Conservation (phyloP, 208 protist species). For the Leishmania major region DNA sequence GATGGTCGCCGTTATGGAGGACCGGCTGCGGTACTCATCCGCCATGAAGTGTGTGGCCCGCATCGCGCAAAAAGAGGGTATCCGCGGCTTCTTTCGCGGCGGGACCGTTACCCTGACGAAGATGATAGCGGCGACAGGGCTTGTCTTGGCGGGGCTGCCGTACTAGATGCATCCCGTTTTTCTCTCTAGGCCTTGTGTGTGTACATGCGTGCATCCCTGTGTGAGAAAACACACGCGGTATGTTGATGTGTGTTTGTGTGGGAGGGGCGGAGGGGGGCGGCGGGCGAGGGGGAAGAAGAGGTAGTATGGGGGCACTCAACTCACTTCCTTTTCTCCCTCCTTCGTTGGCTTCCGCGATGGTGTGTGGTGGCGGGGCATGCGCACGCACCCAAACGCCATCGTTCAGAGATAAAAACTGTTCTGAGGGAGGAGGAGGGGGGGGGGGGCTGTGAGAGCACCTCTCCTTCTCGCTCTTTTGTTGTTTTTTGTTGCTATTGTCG, state of each 20-base stretch:
- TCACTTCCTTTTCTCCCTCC: background rate
- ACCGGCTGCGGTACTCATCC: constrained; percentile 59
- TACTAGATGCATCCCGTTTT: constrained; percentile 14
- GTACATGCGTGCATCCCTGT: background rate
- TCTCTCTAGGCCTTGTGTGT: background rate
- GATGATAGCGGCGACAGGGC: constrained; percentile 47
- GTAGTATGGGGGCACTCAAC: background rate
- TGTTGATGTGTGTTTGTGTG: background rate
- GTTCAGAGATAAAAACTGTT: background rate
- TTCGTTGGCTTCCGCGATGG: background rate
- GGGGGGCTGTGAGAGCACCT: background rate
- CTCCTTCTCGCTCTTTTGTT: background rate
- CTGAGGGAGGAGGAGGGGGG: background rate
- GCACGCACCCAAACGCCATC: background rate
- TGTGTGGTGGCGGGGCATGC: background rate
- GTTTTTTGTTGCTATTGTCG: background rate
- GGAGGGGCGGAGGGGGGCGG: background rate
- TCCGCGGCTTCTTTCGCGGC: constrained; percentile 73
- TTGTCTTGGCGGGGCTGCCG: constrained; percentile 41
- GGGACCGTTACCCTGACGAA: constrained; percentile 59
- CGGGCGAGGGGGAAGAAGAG: background rate
- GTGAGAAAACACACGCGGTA: background rate
- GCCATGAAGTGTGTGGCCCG: constrained; percentile 52
- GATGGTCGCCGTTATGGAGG: constrained; percentile 82
- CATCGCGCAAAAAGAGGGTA: constrained; percentile 66